Evolutionary conservation across 2,329 filamentous ascomycete species (phyloP).

Genomic region (Calonectria pteridis): DNA sequence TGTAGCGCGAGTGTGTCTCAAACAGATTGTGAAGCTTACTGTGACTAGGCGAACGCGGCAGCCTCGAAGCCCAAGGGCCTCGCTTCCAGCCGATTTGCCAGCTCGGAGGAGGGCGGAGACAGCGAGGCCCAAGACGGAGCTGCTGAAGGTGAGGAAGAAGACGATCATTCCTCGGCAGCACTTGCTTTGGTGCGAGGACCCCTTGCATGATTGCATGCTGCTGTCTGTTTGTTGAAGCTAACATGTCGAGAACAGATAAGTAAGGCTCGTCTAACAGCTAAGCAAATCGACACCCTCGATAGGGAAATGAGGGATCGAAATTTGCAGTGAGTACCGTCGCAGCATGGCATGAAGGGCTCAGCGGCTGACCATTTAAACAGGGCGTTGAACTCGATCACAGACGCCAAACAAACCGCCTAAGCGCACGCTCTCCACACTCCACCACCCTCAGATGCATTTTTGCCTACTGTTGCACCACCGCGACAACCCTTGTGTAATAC

Average conservation of each 20-base stretch:
- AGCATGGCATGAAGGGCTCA: background rate
- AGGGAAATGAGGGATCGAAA: conserved; percentile 69
- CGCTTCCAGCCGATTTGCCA: conserved; percentile 66
- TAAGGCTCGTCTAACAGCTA: conserved; percentile 59
- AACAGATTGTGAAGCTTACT: conserved; percentile 13
- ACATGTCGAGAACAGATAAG: conserved; percentile 52
- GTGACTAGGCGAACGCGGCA: conserved; percentile 59
- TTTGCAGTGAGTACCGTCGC: conserved; percentile 55
- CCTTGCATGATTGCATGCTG: conserved; percentile 55
- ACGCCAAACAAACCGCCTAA: conserved; percentile 35
- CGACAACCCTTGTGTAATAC: conserved; percentile 45
- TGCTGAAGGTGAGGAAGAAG: conserved; percentile 70
- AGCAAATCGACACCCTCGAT: conserved; percentile 66
- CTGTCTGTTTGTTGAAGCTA: conserved; percentile 31
- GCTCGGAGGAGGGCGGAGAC: conserved; percentile 52
- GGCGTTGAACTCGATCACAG: conserved; percentile 45
- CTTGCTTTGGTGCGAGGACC: conserved; percentile 75
- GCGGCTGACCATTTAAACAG: conserved; percentile 30
- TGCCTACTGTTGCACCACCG: conserved; percentile 30
- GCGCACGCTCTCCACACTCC: background rate
- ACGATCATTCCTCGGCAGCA: conserved; percentile 74
- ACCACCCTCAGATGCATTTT: conserved; percentile 22
- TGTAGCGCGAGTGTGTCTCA: conserved; percentile 4
- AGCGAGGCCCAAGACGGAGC: conserved; percentile 51
- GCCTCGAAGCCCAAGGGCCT: conserved; percentile 62